Base-by-base conservation (phyloP, 2,329 filamentous ascomycete genomes). In the Colletotrichum destructivum region DNA sequence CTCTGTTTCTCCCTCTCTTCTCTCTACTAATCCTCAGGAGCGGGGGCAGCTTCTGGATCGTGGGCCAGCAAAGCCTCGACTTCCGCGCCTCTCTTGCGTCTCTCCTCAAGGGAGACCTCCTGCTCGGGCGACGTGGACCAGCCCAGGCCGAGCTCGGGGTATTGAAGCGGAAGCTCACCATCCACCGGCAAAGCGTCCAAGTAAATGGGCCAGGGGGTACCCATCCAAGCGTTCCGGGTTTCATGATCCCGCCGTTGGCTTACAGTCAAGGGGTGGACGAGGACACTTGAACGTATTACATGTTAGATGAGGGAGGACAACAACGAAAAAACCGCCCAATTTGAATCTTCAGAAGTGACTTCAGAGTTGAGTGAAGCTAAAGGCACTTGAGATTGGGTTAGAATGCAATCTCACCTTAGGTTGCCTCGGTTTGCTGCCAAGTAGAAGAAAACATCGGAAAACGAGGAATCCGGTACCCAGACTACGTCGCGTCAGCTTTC, bases 391-490 rank as follows among this genome's bases (percentile, higher is more conserved):
- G 4, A 11, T 13, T 18, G n/a, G 18, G 31, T 2, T 7, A 18
- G 16, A 4, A 3, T 23, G 16, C 7, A 3, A 40, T 72, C 75
- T 66, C 40, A 75, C 77, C 78, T 80, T 1, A 79, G 54, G 46
- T 75, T 75, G 18, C 79, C 79, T 21, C 79, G 76, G 60, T 81
- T 81, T 16, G 78, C 62, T 18, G 79, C 76, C 46, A 81, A 47
- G 66, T 81, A 81, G 65, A 80, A 81, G 61, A 80, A 81, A 11
- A 81, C 79, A 47, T 80, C 79, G 0, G 79, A 80, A 49, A 81
- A 81, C 0, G 79, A 81, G 1, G 78, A 78, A 61, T 80, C 79
- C 1, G 79, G 79, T 9, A 80, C 79, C 79, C 79, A 81, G 52
- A 80, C 78, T 73, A 54, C 7, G 6, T 12, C 13, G 1, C 11